Evolutionary conservation across 345 rosid species (phyloP).

Genomic region (Syzygium aqueum): DNA sequence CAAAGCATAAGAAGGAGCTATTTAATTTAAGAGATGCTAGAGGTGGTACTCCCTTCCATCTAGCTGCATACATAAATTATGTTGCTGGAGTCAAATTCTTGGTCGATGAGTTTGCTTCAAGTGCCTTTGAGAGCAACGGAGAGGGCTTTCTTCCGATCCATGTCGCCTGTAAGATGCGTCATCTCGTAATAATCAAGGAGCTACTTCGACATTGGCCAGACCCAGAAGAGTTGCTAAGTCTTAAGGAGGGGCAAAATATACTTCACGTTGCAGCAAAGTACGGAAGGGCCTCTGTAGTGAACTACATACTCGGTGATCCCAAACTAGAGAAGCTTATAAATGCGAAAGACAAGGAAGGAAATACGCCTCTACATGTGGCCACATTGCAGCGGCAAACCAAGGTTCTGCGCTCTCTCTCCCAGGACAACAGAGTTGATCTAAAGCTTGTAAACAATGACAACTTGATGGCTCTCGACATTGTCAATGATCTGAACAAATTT

Average conservation of each 20-base stretch:
- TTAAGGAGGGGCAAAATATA: background rate
- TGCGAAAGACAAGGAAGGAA: background rate
- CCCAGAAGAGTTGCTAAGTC: background rate
- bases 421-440: background rate
- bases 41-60: background rate
- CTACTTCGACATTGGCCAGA: background rate
- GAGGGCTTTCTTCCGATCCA: background rate
- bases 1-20: background rate
- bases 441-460: background rate
- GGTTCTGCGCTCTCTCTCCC: background rate
- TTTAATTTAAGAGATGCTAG: background rate
- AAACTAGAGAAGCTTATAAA: background rate
- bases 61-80: background rate
- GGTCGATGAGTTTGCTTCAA: background rate
- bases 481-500: background rate
- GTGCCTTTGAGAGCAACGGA: background rate
- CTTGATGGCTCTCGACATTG: background rate
- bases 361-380: background rate
- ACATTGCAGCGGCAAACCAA: background rate
- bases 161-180: background rate
- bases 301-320: background rate
- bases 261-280: background rate
- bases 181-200: background rate
- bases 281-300: background rate
- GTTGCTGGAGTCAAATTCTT: background rate